A percentile compares a stretch with the other conserved stretches of the same genome.
phyloP scores from a whole-genome alignment of 768 basidiomycete species.

The Leucocoprinus sp. region DNA sequence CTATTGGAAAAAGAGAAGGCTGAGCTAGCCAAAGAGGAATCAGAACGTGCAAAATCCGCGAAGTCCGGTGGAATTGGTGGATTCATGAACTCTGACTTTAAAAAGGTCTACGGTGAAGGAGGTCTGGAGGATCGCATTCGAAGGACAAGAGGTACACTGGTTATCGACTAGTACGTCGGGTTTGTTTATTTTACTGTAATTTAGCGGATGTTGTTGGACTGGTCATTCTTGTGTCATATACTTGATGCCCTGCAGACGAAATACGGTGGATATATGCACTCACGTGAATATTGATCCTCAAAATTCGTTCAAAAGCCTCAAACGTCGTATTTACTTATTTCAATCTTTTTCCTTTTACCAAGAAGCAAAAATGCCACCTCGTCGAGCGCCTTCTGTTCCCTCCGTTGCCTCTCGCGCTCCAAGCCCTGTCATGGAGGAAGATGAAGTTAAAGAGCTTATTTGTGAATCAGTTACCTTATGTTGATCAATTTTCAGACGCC shows the following conservation, averaged over 20 bases:
- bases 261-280: slow-evolving; percentile 11
- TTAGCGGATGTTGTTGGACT: slow-evolving; percentile 8
- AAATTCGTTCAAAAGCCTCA: neutral
- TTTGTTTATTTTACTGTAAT: neutral
- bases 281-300: slow-evolving; percentile 4
- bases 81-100: slow-evolving; percentile 79
- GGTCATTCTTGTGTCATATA: slow-evolving; percentile 10
- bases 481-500: slow-evolving; percentile 29
- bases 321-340: neutral
- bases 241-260: neutral
- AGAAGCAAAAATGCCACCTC: slow-evolving; percentile 35
- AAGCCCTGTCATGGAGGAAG: slow-evolving; percentile 35
- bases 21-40: slow-evolving; percentile 52
- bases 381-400: slow-evolving; percentile 41
- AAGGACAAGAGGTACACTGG: slow-evolving; percentile 64
- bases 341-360: neutral
- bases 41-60: slow-evolving; percentile 51
- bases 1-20: slow-evolving; percentile 72
- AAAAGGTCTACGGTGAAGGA: slow-evolving; percentile 72
- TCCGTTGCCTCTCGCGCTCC: slow-evolving; percentile 43
- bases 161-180: slow-evolving; percentile 36
- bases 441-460: slow-evolving; percentile 24
- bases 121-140: slow-evolving; percentile 73
- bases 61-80: slow-evolving; percentile 73
- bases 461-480: neutral